Percentiles rank a stretch among this genome's conserved stretches.
Evolutionary conservation across 1,284 basidiomycete species (phyloP).

Genomic region (Vanrija pseudolonga): DNA sequence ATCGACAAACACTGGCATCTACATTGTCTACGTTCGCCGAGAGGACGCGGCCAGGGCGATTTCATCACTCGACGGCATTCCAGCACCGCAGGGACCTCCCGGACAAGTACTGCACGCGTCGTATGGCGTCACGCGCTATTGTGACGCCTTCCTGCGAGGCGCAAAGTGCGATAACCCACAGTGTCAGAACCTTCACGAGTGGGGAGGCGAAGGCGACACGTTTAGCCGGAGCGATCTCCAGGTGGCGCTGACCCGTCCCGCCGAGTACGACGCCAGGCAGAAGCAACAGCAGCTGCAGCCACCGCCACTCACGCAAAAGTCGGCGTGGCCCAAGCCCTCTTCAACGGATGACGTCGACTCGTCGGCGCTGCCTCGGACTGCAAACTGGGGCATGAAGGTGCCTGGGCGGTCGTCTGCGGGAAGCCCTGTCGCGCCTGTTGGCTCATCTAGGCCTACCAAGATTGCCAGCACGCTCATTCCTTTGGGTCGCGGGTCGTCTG

Average conservation of each 20-base stretch:
- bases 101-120: constrained; percentile 82
- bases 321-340: constrained; percentile 37
- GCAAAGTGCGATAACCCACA: constrained; percentile 65
- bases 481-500: constrained; percentile 30
- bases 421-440: constrained; percentile 14
- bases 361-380: constrained; percentile 68
- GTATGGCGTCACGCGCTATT: constrained; percentile 97
- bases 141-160: constrained; percentile 89
- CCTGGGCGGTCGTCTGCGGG: constrained; percentile 10
- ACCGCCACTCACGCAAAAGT: constrained; percentile 27
- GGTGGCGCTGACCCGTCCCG: constrained; percentile 58
- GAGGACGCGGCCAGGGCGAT: constrained; percentile 95
- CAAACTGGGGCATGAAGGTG: constrained; percentile 63
- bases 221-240: constrained; percentile 90
- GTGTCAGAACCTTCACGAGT: constrained; percentile 95
- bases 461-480: constrained; percentile 36
- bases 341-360: constrained; percentile 34
- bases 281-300: constrained; percentile 34
- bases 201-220: constrained; percentile 96
- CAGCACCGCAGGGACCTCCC: constrained; percentile 70
- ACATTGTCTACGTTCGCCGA: constrained; percentile 91
- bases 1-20: constrained; percentile 70
- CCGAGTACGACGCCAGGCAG: constrained; percentile 45
- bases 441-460: constrained; percentile 31
- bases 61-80: constrained; percentile 83